phyloP scores from a whole-genome alignment of 768 basidiomycete genomes.

The Tylopilus sp. region DNA sequence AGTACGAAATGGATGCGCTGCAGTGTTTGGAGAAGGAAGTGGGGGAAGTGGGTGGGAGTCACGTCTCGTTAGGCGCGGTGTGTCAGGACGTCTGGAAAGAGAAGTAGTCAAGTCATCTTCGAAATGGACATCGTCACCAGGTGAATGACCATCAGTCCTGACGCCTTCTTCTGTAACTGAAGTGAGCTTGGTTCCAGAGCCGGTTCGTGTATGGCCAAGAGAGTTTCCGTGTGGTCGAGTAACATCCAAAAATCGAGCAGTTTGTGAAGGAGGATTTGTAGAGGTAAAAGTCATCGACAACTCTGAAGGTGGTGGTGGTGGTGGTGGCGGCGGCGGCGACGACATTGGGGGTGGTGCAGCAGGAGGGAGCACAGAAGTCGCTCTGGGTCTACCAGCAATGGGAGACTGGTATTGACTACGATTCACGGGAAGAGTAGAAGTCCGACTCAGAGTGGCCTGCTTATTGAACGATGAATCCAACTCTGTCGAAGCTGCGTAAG shows the following conservation, averaged over 20 bases:
- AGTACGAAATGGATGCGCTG: slow-evolving; percentile 29
- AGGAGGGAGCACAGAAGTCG: slow-evolving; percentile 61
- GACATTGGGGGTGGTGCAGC: slow-evolving; percentile 61
- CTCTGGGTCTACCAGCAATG: slow-evolving; percentile 42
- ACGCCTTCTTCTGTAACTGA: slow-evolving; percentile 60
- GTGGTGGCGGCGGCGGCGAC: slow-evolving; percentile 61
- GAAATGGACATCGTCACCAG: slow-evolving; percentile 23
- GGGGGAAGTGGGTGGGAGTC: slow-evolving; percentile 70
- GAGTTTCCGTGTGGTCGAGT: slow-evolving; percentile 46
- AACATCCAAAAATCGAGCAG: slow-evolving; percentile 34
- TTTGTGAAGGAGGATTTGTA: slow-evolving; percentile 31
- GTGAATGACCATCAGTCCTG: slow-evolving; percentile 34
- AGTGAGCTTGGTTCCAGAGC: slow-evolving; percentile 54
- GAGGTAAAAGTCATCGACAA: slow-evolving; percentile 22
- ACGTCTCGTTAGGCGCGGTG: slow-evolving; percentile 40
- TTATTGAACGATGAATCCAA: slow-evolving; percentile 30
- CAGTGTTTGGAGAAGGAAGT: slow-evolving; percentile 47
- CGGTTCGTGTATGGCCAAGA: slow-evolving; percentile 50
- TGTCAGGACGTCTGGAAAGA: slow-evolving; percentile 36
- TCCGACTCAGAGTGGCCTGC: slow-evolving; percentile 30
- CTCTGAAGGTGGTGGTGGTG: slow-evolving; percentile 54
- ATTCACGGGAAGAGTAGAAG: slow-evolving; percentile 33
- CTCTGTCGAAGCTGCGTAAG: slow-evolving; percentile 48
- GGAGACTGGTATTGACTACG: slow-evolving; percentile 25
- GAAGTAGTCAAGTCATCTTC: slow-evolving; percentile 32